A percentile compares a stretch with the other conserved stretches of the same genome.
phyloP scores from a whole-genome alignment of 1,139 yeast species.

The Debaryomyces singareniensis region DNA sequence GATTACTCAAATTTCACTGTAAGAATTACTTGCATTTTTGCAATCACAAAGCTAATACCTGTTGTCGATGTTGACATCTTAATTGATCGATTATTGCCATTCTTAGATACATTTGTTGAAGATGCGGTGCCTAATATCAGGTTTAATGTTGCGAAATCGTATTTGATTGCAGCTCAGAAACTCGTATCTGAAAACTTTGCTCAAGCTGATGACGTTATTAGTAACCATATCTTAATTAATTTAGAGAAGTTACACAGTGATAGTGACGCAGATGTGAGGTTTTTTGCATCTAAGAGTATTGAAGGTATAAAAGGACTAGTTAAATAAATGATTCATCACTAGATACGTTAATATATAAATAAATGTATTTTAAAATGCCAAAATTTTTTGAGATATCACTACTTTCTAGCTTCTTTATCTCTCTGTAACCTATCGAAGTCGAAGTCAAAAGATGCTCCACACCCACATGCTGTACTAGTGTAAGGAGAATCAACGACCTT shows the following conservation, averaged over 20 bases:
- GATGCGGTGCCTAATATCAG: constrained; percentile 93
- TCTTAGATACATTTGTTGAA: constrained; percentile 59
- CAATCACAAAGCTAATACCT: constrained; percentile 73
- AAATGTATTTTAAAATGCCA: neutral
- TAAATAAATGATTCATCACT: neutral
- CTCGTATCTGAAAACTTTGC: constrained; percentile 18
- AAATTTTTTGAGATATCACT: neutral
- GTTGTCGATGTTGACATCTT: constrained; percentile 57
- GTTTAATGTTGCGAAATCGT: constrained; percentile 89
- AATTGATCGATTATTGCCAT: constrained; percentile 67
- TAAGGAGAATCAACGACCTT: constrained; percentile 87
- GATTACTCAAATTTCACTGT: constrained; percentile 69
- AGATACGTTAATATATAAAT: neutral
- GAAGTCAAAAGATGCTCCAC: constrained; percentile 92
- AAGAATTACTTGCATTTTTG: constrained; percentile 85
- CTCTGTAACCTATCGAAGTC: constrained; percentile 53
- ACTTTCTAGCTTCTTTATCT: constrained; percentile 12
- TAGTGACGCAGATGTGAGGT: constrained; percentile 84
- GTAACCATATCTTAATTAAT: constrained; percentile 48
- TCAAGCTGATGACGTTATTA: constrained; percentile 11
- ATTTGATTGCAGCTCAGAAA: constrained; percentile 52
- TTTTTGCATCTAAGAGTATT: constrained; percentile 52
- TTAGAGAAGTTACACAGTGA: constrained; percentile 65
- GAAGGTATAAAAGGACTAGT: constrained; percentile 1
- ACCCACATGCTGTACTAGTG: constrained; percentile 90